A percentile compares a stretch with the other conserved stretches of the same genome.
Conservation (phyloP, 371 early-diverging fungal genomes). For the Actinomortierella ambigua region DNA sequence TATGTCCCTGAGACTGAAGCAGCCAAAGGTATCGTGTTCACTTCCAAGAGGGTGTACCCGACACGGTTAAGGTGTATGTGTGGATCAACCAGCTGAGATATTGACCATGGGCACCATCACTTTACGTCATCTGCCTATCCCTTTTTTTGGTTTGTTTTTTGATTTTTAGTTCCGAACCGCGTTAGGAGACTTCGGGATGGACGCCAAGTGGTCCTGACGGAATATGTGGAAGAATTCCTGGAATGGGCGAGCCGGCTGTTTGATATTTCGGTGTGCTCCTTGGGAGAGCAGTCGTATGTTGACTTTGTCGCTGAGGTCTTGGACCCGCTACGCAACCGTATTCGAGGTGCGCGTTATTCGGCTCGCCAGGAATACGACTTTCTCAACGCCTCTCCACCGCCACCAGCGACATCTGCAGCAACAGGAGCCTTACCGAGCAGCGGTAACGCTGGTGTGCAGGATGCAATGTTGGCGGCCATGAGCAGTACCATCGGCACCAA, state of each 20-base stretch:
- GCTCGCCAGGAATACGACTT: conserved; percentile 77
- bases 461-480: no score
- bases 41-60: no score
- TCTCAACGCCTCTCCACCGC: conserved; percentile 43
- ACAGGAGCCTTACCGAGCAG: conserved; percentile 1
- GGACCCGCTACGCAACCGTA: conserved; percentile 64
- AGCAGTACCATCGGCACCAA: not conserved
- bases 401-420: not conserved
- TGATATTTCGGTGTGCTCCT: conserved; percentile 79
- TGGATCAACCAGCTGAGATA: no score
- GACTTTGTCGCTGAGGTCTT: conserved; percentile 72
- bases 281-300: conserved; percentile 83
- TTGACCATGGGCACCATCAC: not conserved
- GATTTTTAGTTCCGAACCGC: conserved; percentile 58
- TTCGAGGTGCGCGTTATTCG: conserved; percentile 72
- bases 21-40: conserved; percentile 26
- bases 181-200: conserved; percentile 69
- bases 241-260: conserved; percentile 74
- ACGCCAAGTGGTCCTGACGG: conserved; percentile 68
- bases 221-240: conserved; percentile 75
- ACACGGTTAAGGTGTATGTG: no score
- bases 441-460: not conserved
- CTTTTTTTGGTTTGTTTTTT: conserved; percentile 5
- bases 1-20: conserved; percentile 70
- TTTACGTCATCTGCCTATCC: no score